Evolutionary conservation across 2,329 filamentous ascomycete genomes (phyloP).

Genomic region (Chaetomium sp.): DNA sequence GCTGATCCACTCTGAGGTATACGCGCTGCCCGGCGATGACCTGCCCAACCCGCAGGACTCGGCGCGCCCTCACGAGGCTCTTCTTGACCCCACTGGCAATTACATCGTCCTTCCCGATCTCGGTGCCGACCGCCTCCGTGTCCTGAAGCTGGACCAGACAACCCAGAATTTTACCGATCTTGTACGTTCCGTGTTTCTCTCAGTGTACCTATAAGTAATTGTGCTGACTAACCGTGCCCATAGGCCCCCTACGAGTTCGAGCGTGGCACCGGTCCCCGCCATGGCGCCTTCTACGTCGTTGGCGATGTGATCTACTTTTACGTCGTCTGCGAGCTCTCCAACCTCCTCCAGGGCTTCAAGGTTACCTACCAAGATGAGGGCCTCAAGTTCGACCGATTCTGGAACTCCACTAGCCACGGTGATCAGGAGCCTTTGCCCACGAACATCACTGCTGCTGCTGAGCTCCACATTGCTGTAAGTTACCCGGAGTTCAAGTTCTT

Average conservation of each 20-base stretch:
- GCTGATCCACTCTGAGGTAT: slow-evolving; percentile 34
- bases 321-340: slow-evolving; percentile 54
- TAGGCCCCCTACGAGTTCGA: slow-evolving; percentile 34
- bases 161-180: slow-evolving; percentile 37
- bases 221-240: background rate
- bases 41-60: slow-evolving; percentile 45
- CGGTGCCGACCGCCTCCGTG: slow-evolving; percentile 55
- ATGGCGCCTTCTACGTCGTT: slow-evolving; percentile 51
- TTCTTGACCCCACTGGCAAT: slow-evolving; percentile 58
- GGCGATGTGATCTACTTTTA: slow-evolving; percentile 48
- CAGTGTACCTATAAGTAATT: background rate
- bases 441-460: slow-evolving; percentile 41
- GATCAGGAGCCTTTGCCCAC: slow-evolving; percentile 34
- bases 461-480: slow-evolving; percentile 53
- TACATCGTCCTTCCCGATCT: slow-evolving; percentile 62
- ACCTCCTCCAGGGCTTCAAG: slow-evolving; percentile 49
- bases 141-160: slow-evolving; percentile 46
- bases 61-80: slow-evolving; percentile 58
- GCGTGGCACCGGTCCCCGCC: slow-evolving; percentile 57
- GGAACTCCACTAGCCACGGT: slow-evolving; percentile 43
- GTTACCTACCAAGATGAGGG: slow-evolving; percentile 44
- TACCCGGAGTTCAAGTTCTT: background rate
- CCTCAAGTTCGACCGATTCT: slow-evolving; percentile 42
- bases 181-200: background rate
- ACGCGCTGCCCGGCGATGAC: slow-evolving; percentile 32